A percentile compares a stretch with the other conserved stretches of the same genome.
These are phyloP conservation scores for Linum lewisii DNA, from an alignment of 345 rosid genomes.

Conservation along the genomic window DNA sequence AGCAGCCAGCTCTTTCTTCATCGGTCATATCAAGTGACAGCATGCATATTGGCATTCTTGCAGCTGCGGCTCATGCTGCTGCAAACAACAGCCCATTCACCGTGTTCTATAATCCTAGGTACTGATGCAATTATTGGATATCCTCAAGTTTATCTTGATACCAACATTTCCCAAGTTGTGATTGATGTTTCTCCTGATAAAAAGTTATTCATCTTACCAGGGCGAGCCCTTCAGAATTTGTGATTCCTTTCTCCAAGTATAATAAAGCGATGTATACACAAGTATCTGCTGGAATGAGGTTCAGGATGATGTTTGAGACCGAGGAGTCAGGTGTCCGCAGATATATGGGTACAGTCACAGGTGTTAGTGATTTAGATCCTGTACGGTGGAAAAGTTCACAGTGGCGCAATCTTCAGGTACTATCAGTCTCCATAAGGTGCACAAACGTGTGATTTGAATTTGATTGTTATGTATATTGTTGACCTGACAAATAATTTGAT, in stretches of 20 bases:
- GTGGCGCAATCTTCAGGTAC: constrained; percentile 98
- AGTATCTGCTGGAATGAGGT: constrained; percentile 88
- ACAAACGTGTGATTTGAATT: too few species aligned
- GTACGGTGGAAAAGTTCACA: constrained; percentile 91
- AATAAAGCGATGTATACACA: constrained; percentile 79
- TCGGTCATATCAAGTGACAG: constrained; percentile 96
- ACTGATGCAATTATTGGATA: constrained; percentile 8
- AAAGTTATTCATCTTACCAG: constrained; percentile 31
- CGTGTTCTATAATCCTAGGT: constrained; percentile 95
- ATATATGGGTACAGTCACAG: constrained; percentile 94
- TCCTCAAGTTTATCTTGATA: not conserved
- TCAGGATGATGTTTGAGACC: constrained; percentile 97
- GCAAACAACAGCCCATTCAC: constrained; percentile 88
- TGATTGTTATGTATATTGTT: too few species aligned
- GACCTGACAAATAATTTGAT: too few species aligned
- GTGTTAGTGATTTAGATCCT: constrained; percentile 76
- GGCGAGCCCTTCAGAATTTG: constrained; percentile 97
- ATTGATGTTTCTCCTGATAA: constrained; percentile 16
- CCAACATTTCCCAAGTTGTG: not conserved
- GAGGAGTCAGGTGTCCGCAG: constrained; percentile 95
- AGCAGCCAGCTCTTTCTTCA: constrained; percentile 45
- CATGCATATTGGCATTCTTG: constrained; percentile 98
- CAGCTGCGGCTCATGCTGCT: constrained; percentile 99
- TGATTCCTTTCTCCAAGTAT: constrained; percentile 89
- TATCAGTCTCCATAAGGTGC: not conserved